Evolutionary conservation across 345 rosid species (phyloP), one percentile per base, ranked within the genome.

Genomic region (Citrus australasica): DNA sequence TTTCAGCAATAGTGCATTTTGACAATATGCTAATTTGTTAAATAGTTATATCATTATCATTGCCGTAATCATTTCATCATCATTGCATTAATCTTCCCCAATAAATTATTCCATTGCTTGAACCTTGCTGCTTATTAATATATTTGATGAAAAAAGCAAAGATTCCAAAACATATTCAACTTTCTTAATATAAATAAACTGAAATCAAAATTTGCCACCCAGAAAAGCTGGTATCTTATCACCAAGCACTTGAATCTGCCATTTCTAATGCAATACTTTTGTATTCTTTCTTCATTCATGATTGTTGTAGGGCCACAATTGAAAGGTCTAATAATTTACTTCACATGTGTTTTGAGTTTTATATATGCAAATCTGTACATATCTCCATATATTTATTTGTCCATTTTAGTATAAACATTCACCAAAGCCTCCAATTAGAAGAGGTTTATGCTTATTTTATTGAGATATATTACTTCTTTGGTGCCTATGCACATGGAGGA

Each of bases 271-370:
- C 69, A 46, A 68, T 25, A 35, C 72, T 22, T 65, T 79, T 76
- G 74, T 71, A 32, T 46, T 81, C 79, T 76, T 75, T 77, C 55
- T 62, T 48, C 14, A 42, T 11, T 37, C 67, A 80, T 84, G 79
- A 84, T 82, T 79, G 75, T 55, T 67, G 79, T 65, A 76, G 85
- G 85, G 22, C 80, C 85, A 78, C 38, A 32, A 24, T 5, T 32
- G 56, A 76, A 74, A 61, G 76, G 82, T 67, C 69, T 79, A 79
- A 84, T 80, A 79, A 82, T 82, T 79, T 51, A 78, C 80, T 10
- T 75, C 82, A 78, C 88, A 82, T 79, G 82, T 38, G 58, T 69
- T 73, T 73, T 46, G 71, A 69, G 67, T 69, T 42, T 17, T 53
- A 46, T 1, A 24, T 13, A 24, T 37, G 17, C 21, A 40, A n/a